Evolutionary conservation across 805 yeast genomes (phyloP).

Genomic region (Yarrowia sp.): DNA sequence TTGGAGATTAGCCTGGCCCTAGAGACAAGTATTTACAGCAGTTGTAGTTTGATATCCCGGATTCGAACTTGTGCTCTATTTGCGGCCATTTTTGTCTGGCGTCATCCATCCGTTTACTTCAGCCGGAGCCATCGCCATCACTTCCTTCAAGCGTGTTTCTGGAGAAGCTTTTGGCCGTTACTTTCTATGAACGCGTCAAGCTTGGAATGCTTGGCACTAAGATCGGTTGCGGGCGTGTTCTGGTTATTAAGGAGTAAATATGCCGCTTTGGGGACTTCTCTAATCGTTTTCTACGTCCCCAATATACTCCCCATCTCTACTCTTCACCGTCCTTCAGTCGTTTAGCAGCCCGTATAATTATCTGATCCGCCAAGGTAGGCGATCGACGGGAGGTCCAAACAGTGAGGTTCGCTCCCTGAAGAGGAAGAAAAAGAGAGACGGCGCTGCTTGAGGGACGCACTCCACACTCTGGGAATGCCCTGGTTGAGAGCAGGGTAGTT

Average conservation of each 20-base stretch:
- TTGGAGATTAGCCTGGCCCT: too few species aligned
- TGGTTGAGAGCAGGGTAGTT: not conserved
- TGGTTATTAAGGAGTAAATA: too few species aligned
- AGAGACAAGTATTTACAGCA: too few species aligned
- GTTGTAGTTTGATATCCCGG: too few species aligned
- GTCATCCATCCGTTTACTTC: not conserved
- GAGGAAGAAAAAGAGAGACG: not conserved
- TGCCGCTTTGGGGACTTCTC: not conserved
- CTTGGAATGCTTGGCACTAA: constrained; percentile 10
- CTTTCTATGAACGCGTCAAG: not conserved
- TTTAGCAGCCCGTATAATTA: not conserved
- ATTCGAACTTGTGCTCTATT: not conserved
- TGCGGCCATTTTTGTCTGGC: not conserved
- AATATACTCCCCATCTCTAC: not conserved
- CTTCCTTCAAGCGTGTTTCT: not conserved
- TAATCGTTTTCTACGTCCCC: not conserved
- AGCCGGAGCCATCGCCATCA: not conserved
- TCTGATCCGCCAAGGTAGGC: not conserved
- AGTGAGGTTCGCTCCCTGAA: not conserved
- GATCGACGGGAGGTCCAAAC: constrained; percentile 5
- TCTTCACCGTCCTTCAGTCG: not conserved
- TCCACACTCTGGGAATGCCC: not conserved
- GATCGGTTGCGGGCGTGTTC: not conserved
- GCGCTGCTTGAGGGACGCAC: not conserved
- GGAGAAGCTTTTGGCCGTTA: not conserved